These are phyloP conservation scores for Juncus inflexus DNA, from an alignment of 176 grass and related monocot genomes.

Conservation along the genomic window DNA sequence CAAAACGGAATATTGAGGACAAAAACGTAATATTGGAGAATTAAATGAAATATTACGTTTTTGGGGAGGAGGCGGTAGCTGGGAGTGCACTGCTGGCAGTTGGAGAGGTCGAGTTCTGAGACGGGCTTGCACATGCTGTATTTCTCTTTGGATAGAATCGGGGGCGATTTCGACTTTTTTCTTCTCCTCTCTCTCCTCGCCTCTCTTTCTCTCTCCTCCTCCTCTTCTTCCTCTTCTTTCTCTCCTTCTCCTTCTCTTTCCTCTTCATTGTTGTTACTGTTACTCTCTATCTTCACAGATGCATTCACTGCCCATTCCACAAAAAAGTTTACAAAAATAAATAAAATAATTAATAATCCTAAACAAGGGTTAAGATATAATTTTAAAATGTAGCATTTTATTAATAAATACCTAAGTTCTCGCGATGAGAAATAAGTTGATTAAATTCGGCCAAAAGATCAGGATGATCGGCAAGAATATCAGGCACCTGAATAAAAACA, in stretches of 20 bases:
- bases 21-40: conserved; percentile 18
- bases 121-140: conserved; percentile 84
- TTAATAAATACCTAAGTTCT: conserved; percentile 55
- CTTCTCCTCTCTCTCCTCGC: conserved; percentile 50
- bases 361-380: too few species aligned
- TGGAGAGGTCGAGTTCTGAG: conserved; percentile 94
- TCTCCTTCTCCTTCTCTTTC: conserved; percentile 54
- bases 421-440: conserved; percentile 71
- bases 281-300: conserved; percentile 56
- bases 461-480: conserved; percentile 74
- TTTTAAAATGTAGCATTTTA: too few species aligned
- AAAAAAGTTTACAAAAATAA: too few species aligned
- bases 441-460: conserved; percentile 96
- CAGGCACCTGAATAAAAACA: conserved; percentile 51
- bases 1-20: background rate
- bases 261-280: conserved; percentile 31
- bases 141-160: conserved; percentile 69
- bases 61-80: conserved; percentile 95
- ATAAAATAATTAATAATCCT: too few species aligned
- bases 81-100: conserved; percentile 81
- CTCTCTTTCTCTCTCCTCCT: conserved; percentile 69
- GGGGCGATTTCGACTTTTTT: conserved; percentile 54
- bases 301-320: too few species aligned
- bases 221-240: conserved; percentile 43
- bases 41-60: conserved; percentile 43